Percentiles rank a stretch among this genome's conserved stretches.
Conservation (phyloP, 2,329 filamentous ascomycete genomes). For the Apiospora phragmitis region DNA sequence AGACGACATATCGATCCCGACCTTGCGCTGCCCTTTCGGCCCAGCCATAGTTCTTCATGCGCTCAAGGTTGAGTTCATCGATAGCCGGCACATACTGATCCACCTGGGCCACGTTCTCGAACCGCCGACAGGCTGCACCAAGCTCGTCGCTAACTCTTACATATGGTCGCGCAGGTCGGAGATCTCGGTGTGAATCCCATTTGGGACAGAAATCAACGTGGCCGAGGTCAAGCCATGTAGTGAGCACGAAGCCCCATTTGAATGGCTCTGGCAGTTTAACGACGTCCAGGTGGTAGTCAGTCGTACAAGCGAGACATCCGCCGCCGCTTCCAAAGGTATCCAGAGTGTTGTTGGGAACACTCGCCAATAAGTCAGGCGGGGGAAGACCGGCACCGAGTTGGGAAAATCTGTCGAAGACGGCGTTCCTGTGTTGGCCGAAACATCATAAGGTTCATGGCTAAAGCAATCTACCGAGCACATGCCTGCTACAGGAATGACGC, state of each 20-base stretch:
- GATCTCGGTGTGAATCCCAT: slow-evolving; percentile 25
- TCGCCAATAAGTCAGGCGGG: slow-evolving; percentile 13
- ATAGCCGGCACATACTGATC: slow-evolving; percentile 17
- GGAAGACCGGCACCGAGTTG: slow-evolving; percentile 15
- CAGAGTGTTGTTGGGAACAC: neutral
- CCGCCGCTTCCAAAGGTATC: slow-evolving; percentile 16
- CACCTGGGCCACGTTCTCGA: slow-evolving; percentile 20
- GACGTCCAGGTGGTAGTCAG: slow-evolving; percentile 25
- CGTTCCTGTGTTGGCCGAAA: slow-evolving; percentile 22
- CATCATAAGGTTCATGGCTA: slow-evolving; percentile 16
- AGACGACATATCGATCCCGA: slow-evolving; percentile 18
- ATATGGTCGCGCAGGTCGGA: slow-evolving; percentile 16
- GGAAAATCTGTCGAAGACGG: slow-evolving; percentile 19
- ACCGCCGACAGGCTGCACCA: slow-evolving; percentile 21
- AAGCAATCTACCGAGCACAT: slow-evolving; percentile 19
- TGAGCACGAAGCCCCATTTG: slow-evolving; percentile 26
- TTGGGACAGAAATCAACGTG: slow-evolving; percentile 23
- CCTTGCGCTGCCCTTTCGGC: slow-evolving; percentile 15
- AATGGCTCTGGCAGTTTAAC: slow-evolving; percentile 22
- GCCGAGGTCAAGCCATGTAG: slow-evolving; percentile 26
- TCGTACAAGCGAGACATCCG: slow-evolving; percentile 23
- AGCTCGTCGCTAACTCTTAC: slow-evolving; percentile 2
- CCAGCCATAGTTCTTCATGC: slow-evolving; percentile 25
- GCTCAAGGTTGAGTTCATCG: slow-evolving; percentile 17
- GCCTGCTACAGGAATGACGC: neutral